A percentile compares a stretch with the other conserved stretches of the same genome.
These are phyloP conservation scores for Dendrobium nobile DNA, from an alignment of 106 monocot genomes.

Conservation along the genomic window DNA sequence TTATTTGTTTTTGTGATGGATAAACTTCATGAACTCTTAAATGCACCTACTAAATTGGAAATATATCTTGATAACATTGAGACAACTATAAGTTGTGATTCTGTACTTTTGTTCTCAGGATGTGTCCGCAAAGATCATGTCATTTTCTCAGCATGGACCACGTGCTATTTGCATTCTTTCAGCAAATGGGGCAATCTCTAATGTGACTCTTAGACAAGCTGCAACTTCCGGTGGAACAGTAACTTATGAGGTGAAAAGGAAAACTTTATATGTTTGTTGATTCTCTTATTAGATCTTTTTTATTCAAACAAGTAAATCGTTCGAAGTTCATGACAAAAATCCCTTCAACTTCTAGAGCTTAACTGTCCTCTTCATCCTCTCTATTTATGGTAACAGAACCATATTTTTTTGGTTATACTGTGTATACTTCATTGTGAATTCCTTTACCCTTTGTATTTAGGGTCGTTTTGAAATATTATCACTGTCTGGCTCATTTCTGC, in stretches of 20 bases:
- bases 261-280: not conserved
- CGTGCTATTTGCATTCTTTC: slow-evolving; percentile 65
- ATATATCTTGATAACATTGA: not conserved
- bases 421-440: not conserved
- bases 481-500: slow-evolving; percentile 62
- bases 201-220: slow-evolving; percentile 68
- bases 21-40: not conserved
- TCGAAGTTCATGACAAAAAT: not conserved
- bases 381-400: no score
- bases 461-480: slow-evolving; percentile 77
- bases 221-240: slow-evolving; percentile 73
- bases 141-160: slow-evolving; percentile 63
- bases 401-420: not conserved
- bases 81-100: not conserved
- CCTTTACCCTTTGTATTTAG: slow-evolving; percentile 17
- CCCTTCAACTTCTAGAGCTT: no score
- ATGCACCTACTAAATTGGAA: not conserved
- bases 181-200: slow-evolving; percentile 70
- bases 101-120: slow-evolving; percentile 29
- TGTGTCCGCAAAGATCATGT: slow-evolving; percentile 77
- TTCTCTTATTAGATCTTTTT: not conserved
- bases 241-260: slow-evolving; percentile 57
- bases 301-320: not conserved
- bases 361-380: no score
- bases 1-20: not conserved